Base-by-base conservation (phyloP, 2,329 filamentous ascomycete genomes). In the Calonectria henricotiae region DNA sequence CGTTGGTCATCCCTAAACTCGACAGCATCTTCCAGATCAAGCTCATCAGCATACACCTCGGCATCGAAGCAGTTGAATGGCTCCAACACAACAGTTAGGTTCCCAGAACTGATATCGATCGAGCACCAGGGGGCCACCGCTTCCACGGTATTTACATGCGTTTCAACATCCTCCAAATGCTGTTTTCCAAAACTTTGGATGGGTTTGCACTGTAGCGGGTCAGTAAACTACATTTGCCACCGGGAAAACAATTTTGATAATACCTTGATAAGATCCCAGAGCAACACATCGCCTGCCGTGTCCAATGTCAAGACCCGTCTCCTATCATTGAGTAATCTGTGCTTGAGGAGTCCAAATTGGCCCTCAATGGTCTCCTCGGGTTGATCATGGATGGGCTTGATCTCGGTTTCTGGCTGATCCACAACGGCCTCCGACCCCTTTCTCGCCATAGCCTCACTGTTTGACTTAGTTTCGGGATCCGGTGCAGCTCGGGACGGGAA, bases 21-120 rank as follows among this genome's bases (percentile, higher is more conserved):
- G 20, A 93, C 86, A n/a, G 89, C 86, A 72, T 94, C 92, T 12
- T 93, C 89, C 65, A 96, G 76, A 46, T 91, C 86, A 41, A 97
- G 85, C 82, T 98, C 95, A 80, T 99, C 96, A 1, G 95, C 96
- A 80, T 99, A 99, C 82, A 98, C 93, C 79, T 99, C 96, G 17
- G 95, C 96, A 82, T 99, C 96, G 76, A 99, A 99, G 80, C 95
- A 98, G 76, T 97, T 97, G 78, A 96, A 97, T 46, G 95, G 94
- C 79, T 99, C 96, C 20, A 99, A 83, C 20, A 97, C 92, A 3
- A 98, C 96, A 2, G 95, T 96, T 66, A 99, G 86, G 72, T 94
- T 94, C 41, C 96, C 96, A 5, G 96, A 98, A 76, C 96, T 92
- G 23, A 96, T 95, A 79, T 99, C 95, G 64, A 98, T 93, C 1